A percentile compares a stretch with the other conserved stretches of the same genome.
Evolutionary conservation across 2,329 filamentous ascomycete genomes (phyloP).

Genomic region (Plenodomus tracheiphilus): DNA sequence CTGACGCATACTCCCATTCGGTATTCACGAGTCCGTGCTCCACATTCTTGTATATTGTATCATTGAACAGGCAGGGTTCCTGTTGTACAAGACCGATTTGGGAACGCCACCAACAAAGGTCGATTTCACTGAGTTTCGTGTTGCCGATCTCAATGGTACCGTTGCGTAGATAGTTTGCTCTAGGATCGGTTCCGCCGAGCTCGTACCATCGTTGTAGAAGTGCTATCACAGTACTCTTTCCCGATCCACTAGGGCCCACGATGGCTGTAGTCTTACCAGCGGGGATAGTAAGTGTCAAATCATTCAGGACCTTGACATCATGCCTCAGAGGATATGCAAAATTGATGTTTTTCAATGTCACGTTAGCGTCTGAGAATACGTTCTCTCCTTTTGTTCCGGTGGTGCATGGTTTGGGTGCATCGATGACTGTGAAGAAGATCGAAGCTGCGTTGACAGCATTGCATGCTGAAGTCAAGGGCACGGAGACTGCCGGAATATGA

Average conservation of each 20-base stretch:
- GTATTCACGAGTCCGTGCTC: constrained; percentile 74
- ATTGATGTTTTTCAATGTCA: constrained; percentile 61
- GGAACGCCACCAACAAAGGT: constrained; percentile 86
- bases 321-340: constrained; percentile 94
- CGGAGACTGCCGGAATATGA: constrained; percentile 87
- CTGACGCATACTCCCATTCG: constrained; percentile 58
- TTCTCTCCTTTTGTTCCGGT: constrained; percentile 59
- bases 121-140: constrained; percentile 73
- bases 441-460: constrained; percentile 39
- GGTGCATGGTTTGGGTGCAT: constrained; percentile 70
- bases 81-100: constrained; percentile 91
- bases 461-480: constrained; percentile 50
- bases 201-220: constrained; percentile 64
- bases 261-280: constrained; percentile 90
- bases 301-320: constrained; percentile 84
- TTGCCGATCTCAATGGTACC: constrained; percentile 37
- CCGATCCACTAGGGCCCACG: constrained; percentile 90
- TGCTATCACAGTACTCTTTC: constrained; percentile 92
- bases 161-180: constrained; percentile 20
- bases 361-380: constrained; percentile 20
- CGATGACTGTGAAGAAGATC: constrained; percentile 61
- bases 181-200: constrained; percentile 14
- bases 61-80: constrained; percentile 86
- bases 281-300: constrained; percentile 76
- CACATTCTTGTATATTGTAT: constrained; percentile 87